These are phyloP conservation scores for Lipomyces chichibuensis DNA, from an alignment of 805 yeast species.

Conservation along the genomic window DNA sequence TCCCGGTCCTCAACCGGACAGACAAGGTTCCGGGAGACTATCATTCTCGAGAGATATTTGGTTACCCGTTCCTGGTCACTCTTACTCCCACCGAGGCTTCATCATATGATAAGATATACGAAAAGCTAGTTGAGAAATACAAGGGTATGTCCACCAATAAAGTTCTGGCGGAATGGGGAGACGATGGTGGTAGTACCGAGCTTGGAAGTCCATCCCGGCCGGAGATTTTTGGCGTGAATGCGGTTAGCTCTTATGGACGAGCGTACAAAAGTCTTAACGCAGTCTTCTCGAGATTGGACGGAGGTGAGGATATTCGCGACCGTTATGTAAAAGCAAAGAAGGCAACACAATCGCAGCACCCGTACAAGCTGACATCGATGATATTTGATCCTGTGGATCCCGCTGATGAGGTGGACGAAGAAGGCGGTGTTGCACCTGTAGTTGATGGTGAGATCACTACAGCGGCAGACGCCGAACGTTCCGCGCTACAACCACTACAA, in stretches of 20 bases:
- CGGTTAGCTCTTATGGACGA: not conserved
- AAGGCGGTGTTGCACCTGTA: not conserved
- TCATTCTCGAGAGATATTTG: slow-evolving; percentile 57
- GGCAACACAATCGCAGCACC: not conserved
- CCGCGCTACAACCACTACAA: not conserved
- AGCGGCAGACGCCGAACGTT: not conserved
- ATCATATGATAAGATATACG: slow-evolving; percentile 61
- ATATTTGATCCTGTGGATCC: slow-evolving; percentile 5
- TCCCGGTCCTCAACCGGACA: slow-evolving; percentile 26
- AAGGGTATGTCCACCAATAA: slow-evolving; percentile 28
- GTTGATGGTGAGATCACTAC: not conserved
- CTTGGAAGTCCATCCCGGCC: slow-evolving; percentile 19
- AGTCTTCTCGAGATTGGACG: slow-evolving; percentile 1
- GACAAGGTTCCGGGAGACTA: slow-evolving; percentile 4
- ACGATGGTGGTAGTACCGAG: not conserved
- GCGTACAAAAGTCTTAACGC: not conserved
- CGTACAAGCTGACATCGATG: slow-evolving; percentile 6
- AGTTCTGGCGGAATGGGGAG: slow-evolving; percentile 24
- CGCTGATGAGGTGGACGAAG: slow-evolving; percentile 6
- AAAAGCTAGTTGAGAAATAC: slow-evolving; percentile 51
- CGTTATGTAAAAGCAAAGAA: slow-evolving; percentile 9
- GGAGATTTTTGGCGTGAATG: slow-evolving; percentile 19
- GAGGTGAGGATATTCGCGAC: slow-evolving; percentile 14
- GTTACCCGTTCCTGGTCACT: slow-evolving; percentile 74
- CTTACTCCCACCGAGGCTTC: slow-evolving; percentile 55